Evolutionary conservation across 2,329 filamentous ascomycete genomes (phyloP), one percentile per base, ranked within the genome.

Genomic region (Nannizzia gypsea): DNA sequence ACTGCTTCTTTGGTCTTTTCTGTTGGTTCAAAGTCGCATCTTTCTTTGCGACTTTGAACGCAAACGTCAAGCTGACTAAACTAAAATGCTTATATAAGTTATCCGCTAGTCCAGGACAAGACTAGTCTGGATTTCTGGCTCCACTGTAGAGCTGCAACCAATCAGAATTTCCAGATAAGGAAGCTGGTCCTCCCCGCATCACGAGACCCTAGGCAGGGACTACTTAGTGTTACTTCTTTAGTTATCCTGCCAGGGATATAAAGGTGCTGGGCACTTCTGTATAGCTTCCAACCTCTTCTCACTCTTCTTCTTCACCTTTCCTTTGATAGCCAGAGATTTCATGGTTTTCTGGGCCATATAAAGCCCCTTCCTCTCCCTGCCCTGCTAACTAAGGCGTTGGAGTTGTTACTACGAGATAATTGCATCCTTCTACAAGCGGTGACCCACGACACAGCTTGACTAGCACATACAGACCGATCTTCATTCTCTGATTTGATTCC

Each of bases 151-250:
- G 50, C 50, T 54, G 26, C 2, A 15, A 5, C 50, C 50, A 54
- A 54, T 54, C 50, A 54, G 24, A 31, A 6, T 34, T 34, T 6
- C 28, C 15, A 34, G 50, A 54, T 54, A 54, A 54, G 50, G 50
- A 34, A 54, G 50, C 50, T 54, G 50, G 34, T 54, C 4, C 8
- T 34, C 50, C 50, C 50, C 50, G 50, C 50, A 54, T 54, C 50
- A 54, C 50, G 50, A 54, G 50, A 54, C 50, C 48, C 24, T 31
- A 22, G 22, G 6, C 24, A 20, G 48, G 11, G 6, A 34, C 48
- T 46, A 31, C 28, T 31, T 36, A 36, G 31, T 36, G 42, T 46
- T 46, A 46, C 17, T 44, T 44, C 40, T 44, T 44, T 44, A 44
- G 15, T 20, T n/a, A n/a, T n/a, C n/a, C 42, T 24, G 3, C 17